Percentiles rank a stretch among this genome's conserved stretches.
Evolutionary conservation across 2,329 filamentous ascomycete genomes (phyloP).

Genomic region (Aspergillus ochraceoroseus): DNA sequence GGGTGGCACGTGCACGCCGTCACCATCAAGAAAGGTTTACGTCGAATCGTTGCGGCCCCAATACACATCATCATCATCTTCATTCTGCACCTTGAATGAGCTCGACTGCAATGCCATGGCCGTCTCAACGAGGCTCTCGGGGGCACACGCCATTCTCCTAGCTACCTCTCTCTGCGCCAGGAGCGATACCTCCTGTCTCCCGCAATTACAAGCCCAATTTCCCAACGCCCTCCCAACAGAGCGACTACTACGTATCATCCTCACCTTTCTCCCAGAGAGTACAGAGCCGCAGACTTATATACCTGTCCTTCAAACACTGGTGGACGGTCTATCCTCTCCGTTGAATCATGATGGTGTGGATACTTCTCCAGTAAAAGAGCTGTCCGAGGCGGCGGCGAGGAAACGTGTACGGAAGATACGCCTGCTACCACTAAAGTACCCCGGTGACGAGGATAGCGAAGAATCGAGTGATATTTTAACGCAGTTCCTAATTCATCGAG

Average conservation of each 20-base stretch:
- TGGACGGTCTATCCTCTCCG: slow-evolving; percentile 29
- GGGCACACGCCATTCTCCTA: slow-evolving; percentile 55
- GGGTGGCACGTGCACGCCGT: slow-evolving; percentile 20
- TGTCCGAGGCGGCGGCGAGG: slow-evolving; percentile 49
- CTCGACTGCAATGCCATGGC: slow-evolving; percentile 34
- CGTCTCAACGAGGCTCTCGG: slow-evolving; percentile 43
- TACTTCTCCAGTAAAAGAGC: slow-evolving; percentile 43
- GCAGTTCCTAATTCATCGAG: slow-evolving; percentile 57
- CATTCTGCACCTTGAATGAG: slow-evolving; percentile 14
- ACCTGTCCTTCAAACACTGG: slow-evolving; percentile 47
- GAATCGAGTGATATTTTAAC: slow-evolving; percentile 48
- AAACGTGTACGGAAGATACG: slow-evolving; percentile 51
- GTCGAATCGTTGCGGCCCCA: slow-evolving; percentile 15
- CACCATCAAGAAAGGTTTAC: slow-evolving; percentile 9
- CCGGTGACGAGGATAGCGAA: slow-evolving; percentile 43
- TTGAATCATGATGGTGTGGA: slow-evolving; percentile 40
- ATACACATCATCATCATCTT: slow-evolving; percentile 25
- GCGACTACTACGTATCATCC: slow-evolving; percentile 54
- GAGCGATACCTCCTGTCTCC: slow-evolving; percentile 51
- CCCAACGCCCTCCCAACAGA: slow-evolving; percentile 48
- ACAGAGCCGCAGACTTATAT: slow-evolving; percentile 49
- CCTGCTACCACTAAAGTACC: slow-evolving; percentile 48
- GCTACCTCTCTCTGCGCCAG: slow-evolving; percentile 54
- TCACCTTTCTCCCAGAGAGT: slow-evolving; percentile 59
- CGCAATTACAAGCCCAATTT: slow-evolving; percentile 48